These are phyloP conservation scores for Thermomucor indicae-seudaticae DNA, from an alignment of 371 early-diverging fungal genomes.

Conservation along the genomic window DNA sequence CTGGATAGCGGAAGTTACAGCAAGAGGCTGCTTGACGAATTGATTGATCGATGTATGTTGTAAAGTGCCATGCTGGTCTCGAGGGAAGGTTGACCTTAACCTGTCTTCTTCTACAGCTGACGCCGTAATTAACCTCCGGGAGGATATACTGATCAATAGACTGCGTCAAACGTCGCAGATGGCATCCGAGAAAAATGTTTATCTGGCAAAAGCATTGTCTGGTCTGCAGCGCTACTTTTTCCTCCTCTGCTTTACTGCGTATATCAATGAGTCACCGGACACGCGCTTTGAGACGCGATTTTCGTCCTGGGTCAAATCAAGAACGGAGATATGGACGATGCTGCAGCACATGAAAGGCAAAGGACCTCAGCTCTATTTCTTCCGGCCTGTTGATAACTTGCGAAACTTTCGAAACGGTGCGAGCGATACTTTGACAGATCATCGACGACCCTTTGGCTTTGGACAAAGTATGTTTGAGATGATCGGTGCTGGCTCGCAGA, in stretches of 20 bases:
- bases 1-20: slow-evolving; percentile 48
- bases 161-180: slow-evolving; percentile 45
- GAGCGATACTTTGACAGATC: background rate
- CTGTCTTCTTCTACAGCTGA: slow-evolving; percentile 44
- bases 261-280: slow-evolving; percentile 47
- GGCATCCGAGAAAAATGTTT: slow-evolving; percentile 14
- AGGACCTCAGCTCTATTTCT: slow-evolving; percentile 50
- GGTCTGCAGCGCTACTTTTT: slow-evolving; percentile 68
- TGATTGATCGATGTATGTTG: slow-evolving; percentile 59
- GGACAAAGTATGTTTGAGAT: slow-evolving; percentile 47
- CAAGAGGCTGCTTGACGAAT: slow-evolving; percentile 53
- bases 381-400: slow-evolving; percentile 68
- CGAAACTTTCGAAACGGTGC: slow-evolving; percentile 23
- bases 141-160: slow-evolving; percentile 59
- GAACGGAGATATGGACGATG: slow-evolving; percentile 62
- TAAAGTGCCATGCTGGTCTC: too few relatives aligned
- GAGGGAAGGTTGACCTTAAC: too few relatives aligned
- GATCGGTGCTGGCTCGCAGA: slow-evolving; percentile 33
- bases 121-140: slow-evolving; percentile 59
- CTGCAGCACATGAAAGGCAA: slow-evolving; percentile 49
- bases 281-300: slow-evolving; percentile 43
- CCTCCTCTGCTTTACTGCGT: slow-evolving; percentile 57
- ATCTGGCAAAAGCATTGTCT: slow-evolving; percentile 38
- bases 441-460: slow-evolving; percentile 7
- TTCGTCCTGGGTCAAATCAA: slow-evolving; percentile 49